phyloP scores from a whole-genome alignment of 1,284 basidiomycete species.

The Malassezia vespertilionis region DNA sequence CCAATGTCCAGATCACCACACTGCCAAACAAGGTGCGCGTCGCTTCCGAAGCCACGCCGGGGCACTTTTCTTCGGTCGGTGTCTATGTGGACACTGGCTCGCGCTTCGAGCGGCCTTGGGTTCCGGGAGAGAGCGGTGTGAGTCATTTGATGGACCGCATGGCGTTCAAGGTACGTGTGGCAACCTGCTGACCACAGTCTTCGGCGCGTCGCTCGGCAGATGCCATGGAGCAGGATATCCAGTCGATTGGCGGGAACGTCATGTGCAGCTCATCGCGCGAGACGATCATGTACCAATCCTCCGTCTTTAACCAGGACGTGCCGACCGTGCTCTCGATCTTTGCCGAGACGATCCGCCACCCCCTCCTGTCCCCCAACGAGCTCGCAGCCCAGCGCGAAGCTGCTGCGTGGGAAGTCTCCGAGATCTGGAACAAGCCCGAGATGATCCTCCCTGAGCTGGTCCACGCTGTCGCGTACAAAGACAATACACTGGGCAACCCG shows the following conservation, averaged over 20 bases:
- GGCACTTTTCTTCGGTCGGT: constrained; percentile 87
- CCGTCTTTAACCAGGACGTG: constrained; percentile 76
- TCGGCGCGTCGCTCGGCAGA: constrained; percentile 53
- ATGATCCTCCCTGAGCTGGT: constrained; percentile 87
- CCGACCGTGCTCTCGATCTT: constrained; percentile 74
- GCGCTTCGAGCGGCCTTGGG: constrained; percentile 70
- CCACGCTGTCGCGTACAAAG: constrained; percentile 71
- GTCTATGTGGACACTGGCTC: constrained; percentile 88
- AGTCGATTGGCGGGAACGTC: constrained; percentile 81
- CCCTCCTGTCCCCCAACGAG: constrained; percentile 67
- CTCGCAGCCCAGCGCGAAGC: constrained; percentile 73
- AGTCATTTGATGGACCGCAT: constrained; percentile 88
- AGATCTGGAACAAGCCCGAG: constrained; percentile 79
- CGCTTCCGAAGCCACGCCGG: constrained; percentile 77
- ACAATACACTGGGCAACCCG: constrained; percentile 74
- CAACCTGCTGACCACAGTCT: constrained; percentile 38
- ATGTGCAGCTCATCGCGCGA: constrained; percentile 82
- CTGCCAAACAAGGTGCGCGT: constrained; percentile 84
- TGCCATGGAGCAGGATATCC: constrained; percentile 71
- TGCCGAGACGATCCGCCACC: constrained; percentile 76
- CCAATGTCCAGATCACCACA: constrained; percentile 63
- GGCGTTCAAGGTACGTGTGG: constrained; percentile 79
- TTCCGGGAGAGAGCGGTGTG: constrained; percentile 57
- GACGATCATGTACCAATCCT: constrained; percentile 95
- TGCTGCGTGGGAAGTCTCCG: constrained; percentile 81